A percentile compares a stretch with the other conserved stretches of the same genome.
Evolutionary conservation across 495 filamentous ascomycete genomes (phyloP).

Genomic region (Oidiodendron maius): DNA sequence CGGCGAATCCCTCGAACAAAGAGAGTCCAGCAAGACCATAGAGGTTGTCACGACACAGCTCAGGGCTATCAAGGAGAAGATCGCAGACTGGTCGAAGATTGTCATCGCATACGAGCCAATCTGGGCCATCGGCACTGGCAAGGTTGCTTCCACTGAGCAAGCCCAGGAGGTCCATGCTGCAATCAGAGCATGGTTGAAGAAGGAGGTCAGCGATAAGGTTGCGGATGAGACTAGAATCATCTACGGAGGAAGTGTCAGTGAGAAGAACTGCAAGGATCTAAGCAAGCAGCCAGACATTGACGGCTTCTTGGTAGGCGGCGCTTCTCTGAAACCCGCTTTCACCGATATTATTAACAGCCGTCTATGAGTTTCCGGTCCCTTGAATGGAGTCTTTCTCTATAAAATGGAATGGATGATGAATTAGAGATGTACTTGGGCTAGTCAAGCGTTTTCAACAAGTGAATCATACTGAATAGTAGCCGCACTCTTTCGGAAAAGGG

Average conservation of each 20-base stretch:
- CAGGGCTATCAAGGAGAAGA: slow-evolving; percentile 58
- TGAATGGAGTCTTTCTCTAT: slow-evolving; percentile 7
- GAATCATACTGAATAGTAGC: too few relatives aligned
- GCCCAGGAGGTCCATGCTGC: slow-evolving; percentile 92
- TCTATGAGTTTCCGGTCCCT: slow-evolving; percentile 25
- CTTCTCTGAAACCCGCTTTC: slow-evolving; percentile 95
- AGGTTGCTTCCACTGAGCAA: slow-evolving; percentile 90
- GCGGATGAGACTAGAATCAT: slow-evolving; percentile 81
- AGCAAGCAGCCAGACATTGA: slow-evolving; percentile 91
- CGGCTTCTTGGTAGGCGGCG: slow-evolving; percentile 96
- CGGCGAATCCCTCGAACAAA: slow-evolving; percentile 89
- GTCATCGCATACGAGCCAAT: slow-evolving; percentile 98
- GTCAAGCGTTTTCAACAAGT: neutral
- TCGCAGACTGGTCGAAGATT: slow-evolving; percentile 84
- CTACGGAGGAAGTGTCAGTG: slow-evolving; percentile 93
- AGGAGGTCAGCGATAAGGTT: slow-evolving; percentile 62
- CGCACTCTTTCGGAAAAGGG: too few relatives aligned
- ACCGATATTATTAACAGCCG: slow-evolving; percentile 57
- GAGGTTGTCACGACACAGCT: slow-evolving; percentile 83
- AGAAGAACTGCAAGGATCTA: slow-evolving; percentile 96
- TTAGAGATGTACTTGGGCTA: neutral
- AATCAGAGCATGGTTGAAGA: slow-evolving; percentile 82
- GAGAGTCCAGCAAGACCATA: slow-evolving; percentile 80
- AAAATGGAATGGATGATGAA: neutral
- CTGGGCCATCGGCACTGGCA: slow-evolving; percentile 98